Conservation (phyloP, 371 early-diverging fungal genomes). For the Mortierella polycephala region DNA sequence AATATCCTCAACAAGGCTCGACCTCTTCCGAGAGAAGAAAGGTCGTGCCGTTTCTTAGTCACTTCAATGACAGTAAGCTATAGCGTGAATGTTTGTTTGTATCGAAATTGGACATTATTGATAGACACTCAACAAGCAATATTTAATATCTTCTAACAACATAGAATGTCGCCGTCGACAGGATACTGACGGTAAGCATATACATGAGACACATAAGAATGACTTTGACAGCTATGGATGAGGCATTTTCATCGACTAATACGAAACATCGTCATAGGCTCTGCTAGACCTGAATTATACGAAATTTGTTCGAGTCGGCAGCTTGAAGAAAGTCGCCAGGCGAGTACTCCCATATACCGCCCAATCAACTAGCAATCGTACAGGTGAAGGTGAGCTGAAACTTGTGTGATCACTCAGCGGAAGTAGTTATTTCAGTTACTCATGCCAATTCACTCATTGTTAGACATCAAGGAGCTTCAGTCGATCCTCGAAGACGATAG, state of each 20-base stretch:
- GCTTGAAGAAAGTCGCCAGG: slow-evolving; percentile 82
- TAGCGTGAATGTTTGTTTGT: not conserved
- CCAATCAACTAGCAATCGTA: slow-evolving; percentile 61
- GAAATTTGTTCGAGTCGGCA: slow-evolving; percentile 88
- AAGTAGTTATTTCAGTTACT: not conserved
- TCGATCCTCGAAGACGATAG: slow-evolving; percentile 72
- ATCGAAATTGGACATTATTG: not conserved
- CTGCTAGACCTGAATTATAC: slow-evolving; percentile 78
- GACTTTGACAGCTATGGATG: not conserved
- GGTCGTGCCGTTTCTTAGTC: slow-evolving; percentile 64
- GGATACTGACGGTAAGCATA: slow-evolving; percentile 70
- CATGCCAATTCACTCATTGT: not conserved
- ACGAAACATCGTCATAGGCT: slow-evolving; percentile 11
- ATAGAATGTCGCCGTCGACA: slow-evolving; percentile 90
- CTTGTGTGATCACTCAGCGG: not conserved
- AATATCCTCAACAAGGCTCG: slow-evolving; percentile 61
- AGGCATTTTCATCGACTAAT: not conserved
- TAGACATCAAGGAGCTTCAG: slow-evolving; percentile 80
- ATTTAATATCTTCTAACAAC: not conserved
- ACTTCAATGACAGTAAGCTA: slow-evolving; percentile 69
- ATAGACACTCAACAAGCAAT: not conserved
- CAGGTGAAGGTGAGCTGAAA: slow-evolving; percentile 56
- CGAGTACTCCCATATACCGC: slow-evolving; percentile 75
- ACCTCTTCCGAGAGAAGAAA: slow-evolving; percentile 28
- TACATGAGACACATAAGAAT: not conserved